Evolutionary conservation across 2,329 filamentous ascomycete species (phyloP), one percentile per base, ranked within the genome.

Genomic region (Fusarium lyarnte): DNA sequence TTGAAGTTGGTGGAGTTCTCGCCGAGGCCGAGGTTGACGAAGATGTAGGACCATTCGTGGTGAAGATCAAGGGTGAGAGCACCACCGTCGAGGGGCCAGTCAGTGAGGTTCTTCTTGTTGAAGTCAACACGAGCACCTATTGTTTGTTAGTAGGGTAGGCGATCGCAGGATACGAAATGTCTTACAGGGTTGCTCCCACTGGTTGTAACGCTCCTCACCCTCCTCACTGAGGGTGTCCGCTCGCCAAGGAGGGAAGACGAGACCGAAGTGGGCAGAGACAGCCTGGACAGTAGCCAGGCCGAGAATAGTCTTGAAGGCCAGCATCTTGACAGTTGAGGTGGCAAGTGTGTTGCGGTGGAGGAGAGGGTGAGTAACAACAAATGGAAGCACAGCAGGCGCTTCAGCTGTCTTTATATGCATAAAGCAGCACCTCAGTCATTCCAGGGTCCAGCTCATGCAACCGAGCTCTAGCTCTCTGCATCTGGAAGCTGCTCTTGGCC

Each of bases 1-100:
- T 92, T 94, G 86, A 91, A 94, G 80, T 89, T 89, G 76, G 85
- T 86, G 27, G 87, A 78, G 78, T 87, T 86, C 47, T 78, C 78
- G 78, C 85, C 85, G 45, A 87, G 79, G 51, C 85, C 87, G 54
- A 88, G 81, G 79, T 88, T 88, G 79, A 89, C 78, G 76, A 85
- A 88, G 76, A 88, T 63, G 78, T 87, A 88, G 36, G 83, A 81
- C 85, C 85, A 88, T 11, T 78, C 72, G 79, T 88, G 87, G 80
- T 87, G 86, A 36, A 88, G 83, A 43, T 84, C 80, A 19, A 89
- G 82, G 70, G 80, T 78, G 54, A 89, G 75, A 39, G 83, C 81
- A 70, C 86, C 87, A 70, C 86, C 86, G 45, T 77, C 76, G n/a
- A 87, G 76, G 38, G 87, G 85, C 87, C 87, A 89, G 73, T 87